Conservation (phyloP, 495 filamentous ascomycete genomes). For the Trichoderma gamsii region DNA sequence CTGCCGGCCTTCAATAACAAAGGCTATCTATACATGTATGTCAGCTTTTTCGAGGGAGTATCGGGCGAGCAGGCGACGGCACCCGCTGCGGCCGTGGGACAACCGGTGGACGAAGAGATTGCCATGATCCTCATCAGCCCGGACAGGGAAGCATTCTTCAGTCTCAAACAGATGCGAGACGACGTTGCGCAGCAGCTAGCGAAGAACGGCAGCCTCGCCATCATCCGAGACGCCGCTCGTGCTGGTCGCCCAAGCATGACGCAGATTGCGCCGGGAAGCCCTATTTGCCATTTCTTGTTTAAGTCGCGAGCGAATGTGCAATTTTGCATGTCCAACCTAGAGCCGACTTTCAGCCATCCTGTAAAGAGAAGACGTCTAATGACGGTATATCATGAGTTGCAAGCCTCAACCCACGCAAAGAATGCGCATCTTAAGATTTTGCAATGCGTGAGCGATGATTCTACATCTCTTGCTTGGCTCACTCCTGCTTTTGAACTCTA, state of each 20-base stretch:
- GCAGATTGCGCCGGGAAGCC: conserved; percentile 73
- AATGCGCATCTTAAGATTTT: conserved; percentile 78
- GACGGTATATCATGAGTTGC: conserved; percentile 76
- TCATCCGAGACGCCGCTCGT: conserved; percentile 66
- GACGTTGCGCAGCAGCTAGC: conserved; percentile 68
- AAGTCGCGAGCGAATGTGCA: conserved; percentile 91
- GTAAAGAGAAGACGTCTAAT: conserved; percentile 69
- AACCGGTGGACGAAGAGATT: conserved; percentile 61
- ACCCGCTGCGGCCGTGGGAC: conserved; percentile 19
- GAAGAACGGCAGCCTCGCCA: conserved; percentile 65
- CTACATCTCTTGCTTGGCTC: conserved; percentile 79
- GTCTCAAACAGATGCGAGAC: conserved; percentile 78
- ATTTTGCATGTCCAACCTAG: conserved; percentile 81
- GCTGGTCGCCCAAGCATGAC: conserved; percentile 60
- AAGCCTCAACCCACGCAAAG: conserved; percentile 76
- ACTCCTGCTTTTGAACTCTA: conserved; percentile 91
- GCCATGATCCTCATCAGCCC: conserved; percentile 89
- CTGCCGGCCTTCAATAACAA: conserved; percentile 95
- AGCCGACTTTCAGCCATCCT: conserved; percentile 60
- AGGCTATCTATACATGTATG: conserved; percentile 99
- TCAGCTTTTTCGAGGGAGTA: conserved; percentile 67
- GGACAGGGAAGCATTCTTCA: conserved; percentile 87
- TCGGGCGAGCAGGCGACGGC: conserved; percentile 36
- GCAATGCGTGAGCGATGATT: conserved; percentile 65
- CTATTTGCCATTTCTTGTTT: conserved; percentile 86